Evolutionary conservation across 2,329 filamentous ascomycete species (phyloP).

Genomic region (Orbilia ellipsospora): DNA sequence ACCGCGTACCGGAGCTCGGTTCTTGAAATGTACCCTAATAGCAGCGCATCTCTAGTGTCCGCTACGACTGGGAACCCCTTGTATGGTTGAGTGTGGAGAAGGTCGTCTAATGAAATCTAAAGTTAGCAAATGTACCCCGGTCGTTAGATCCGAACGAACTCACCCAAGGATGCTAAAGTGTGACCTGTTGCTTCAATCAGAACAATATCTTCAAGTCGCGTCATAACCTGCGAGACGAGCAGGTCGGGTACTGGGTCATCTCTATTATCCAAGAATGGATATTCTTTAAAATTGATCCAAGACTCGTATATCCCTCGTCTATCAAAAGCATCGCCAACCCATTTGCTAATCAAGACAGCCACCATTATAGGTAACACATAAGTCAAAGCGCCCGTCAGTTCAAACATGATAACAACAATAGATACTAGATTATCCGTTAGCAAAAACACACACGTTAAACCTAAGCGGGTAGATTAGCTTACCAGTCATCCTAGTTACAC

Average conservation of each 20-base stretch:
- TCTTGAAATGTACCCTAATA: slow-evolving; percentile 93
- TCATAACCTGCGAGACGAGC: slow-evolving; percentile 89
- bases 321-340: slow-evolving; percentile 95
- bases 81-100: slow-evolving; percentile 80
- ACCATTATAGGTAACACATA: slow-evolving; percentile 99
- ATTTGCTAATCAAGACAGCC: slow-evolving; percentile 97
- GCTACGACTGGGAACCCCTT: slow-evolving; percentile 92
- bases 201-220: slow-evolving; percentile 86
- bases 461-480: not conserved
- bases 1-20: slow-evolving; percentile 88
- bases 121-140: not conserved
- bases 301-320: slow-evolving; percentile 95
- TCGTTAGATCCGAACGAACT: slow-evolving; percentile 56
- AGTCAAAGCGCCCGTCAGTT: slow-evolving; percentile 92
- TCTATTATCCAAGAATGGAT: slow-evolving; percentile 92
- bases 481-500: slow-evolving; percentile 88
- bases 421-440: slow-evolving; percentile 69
- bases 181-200: slow-evolving; percentile 88
- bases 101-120: slow-evolving; percentile 57
- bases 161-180: slow-evolving; percentile 79
- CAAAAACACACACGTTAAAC: not conserved
- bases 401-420: slow-evolving; percentile 99
- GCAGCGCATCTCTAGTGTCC: slow-evolving; percentile 78
- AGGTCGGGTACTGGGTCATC: slow-evolving; percentile 87
- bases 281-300: slow-evolving; percentile 96